Evolutionary conservation across 2,329 filamentous ascomycete genomes (phyloP).

Genomic region (Pseudomassariella vexata): DNA sequence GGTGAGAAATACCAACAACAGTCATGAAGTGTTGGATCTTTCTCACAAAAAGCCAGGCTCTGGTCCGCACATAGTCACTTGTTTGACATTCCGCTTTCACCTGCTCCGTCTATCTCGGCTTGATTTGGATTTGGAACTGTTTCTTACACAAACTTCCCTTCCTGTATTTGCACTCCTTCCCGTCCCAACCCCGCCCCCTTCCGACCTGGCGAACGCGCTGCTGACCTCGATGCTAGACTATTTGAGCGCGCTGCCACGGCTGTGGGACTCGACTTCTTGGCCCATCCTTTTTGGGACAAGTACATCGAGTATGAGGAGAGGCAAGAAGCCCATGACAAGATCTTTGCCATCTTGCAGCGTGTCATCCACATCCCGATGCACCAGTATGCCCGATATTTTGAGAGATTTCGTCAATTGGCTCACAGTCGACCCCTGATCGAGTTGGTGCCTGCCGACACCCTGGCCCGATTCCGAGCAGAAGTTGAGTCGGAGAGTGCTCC

Average conservation of each 20-base stretch:
- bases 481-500: slow-evolving; percentile 59
- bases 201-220: slow-evolving; percentile 14
- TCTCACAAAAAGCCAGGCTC: slow-evolving; percentile 63
- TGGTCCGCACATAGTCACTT: slow-evolving; percentile 37
- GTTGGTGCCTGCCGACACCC: slow-evolving; percentile 61
- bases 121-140: slow-evolving; percentile 42
- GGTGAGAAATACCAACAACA: slow-evolving; percentile 69
- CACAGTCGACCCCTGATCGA: slow-evolving; percentile 68
- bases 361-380: slow-evolving; percentile 90
- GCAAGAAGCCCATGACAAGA: slow-evolving; percentile 74
- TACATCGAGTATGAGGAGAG: slow-evolving; percentile 97
- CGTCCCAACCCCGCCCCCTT: slow-evolving; percentile 23
- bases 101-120: slow-evolving; percentile 22
- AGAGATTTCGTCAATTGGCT: slow-evolving; percentile 76
- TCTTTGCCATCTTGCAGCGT: slow-evolving; percentile 77
- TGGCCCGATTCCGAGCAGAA: slow-evolving; percentile 66
- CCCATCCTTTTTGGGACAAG: slow-evolving; percentile 98
- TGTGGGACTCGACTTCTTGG: slow-evolving; percentile 88
- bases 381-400: slow-evolving; percentile 91
- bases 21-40: slow-evolving; percentile 50
- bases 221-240: slow-evolving; percentile 56
- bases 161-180: slow-evolving; percentile 58
- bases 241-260: slow-evolving; percentile 84
- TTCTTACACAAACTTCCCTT: slow-evolving; percentile 48
- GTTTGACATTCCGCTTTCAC: slow-evolving; percentile 32